Base-by-base conservation (phyloP, 208 protist species). In the Trypanosoma caninum region DNA sequence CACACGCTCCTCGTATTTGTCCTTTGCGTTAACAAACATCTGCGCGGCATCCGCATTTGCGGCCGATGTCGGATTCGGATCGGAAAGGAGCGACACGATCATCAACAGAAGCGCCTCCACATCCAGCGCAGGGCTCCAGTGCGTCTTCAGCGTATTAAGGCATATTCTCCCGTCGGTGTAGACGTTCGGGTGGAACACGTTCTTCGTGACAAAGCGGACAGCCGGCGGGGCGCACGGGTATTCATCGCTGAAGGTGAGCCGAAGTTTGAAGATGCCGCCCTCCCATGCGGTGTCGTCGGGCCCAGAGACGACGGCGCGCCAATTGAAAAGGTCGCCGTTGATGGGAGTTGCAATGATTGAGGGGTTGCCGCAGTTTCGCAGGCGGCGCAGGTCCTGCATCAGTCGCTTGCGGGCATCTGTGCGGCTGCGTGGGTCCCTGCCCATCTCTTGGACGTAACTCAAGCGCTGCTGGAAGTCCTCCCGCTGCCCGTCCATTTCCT, bases 101-200 rank as follows among this genome's bases (percentile, higher is more conserved):
- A 98, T 99, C 13, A 99, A 96, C 33, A 99, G 89, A 46, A 99
- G 98, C 2, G 97, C 79, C 23, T 98, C 87, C 11, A 99, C 96
- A 81, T 99, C 97, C 52, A 99, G 98, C 34, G 98, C 98, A 13
- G 99, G 98, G 55, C 81, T 93, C 98, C 98, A 99, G 64, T 97
- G 86, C 57, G 97, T 97, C 73, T 99, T 97, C 11, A 99, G 89
- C 42, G 99, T 99, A 77, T 99, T 98, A 30, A 99, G 84, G 85
- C 99, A 99, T 52, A 99, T 99, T 48, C 83, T 77, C 18, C 98
- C 98, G 60, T 98, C 88, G 8, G 88, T 76, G 74, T 99, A 99
- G n/a, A 99, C 97, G 73, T 99, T 99, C 14, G 99, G 99, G 73
- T 99, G 99, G 61, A 99, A 99, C 63, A 99, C 96, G 53, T 95